A percentile compares a stretch with the other conserved stretches of the same genome.
Conservation (phyloP, 257 asterid genomes). For the Solanum appendiculatum region DNA sequence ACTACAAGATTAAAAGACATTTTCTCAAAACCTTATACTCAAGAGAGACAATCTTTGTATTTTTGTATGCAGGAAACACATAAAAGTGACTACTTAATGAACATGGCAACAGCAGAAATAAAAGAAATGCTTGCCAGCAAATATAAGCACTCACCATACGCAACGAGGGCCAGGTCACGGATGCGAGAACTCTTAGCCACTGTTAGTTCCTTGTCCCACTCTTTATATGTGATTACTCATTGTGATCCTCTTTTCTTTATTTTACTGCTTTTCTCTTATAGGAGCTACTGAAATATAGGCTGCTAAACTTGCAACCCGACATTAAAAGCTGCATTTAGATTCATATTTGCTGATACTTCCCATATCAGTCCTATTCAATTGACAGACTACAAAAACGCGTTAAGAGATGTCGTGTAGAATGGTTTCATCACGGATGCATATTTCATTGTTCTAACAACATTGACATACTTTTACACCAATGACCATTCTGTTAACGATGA, state of each 20-base stretch:
- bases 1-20: no score
- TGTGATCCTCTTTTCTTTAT: not conserved
- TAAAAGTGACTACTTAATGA: constrained; percentile 52
- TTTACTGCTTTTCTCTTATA: not conserved
- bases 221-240: not conserved
- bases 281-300: not conserved
- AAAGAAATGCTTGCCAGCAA: constrained; percentile 53
- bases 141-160: constrained; percentile 58
- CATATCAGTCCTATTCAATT: not conserved
- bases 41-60: not conserved
- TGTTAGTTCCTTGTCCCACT: constrained; percentile 24
- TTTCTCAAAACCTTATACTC: not conserved
- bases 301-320: not conserved
- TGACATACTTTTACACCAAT: not conserved
- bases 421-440: not conserved
- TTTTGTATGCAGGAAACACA: constrained; percentile 40
- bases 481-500: not conserved
- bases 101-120: constrained; percentile 70
- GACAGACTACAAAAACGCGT: not conserved
- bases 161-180: constrained; percentile 31
- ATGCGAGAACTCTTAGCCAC: constrained; percentile 33
- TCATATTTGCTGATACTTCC: not conserved
- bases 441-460: not conserved
- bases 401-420: not conserved
- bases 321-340: not conserved